Conservation (phyloP, 805 yeast species). For the Teunomyces barrocoloradensis region DNA sequence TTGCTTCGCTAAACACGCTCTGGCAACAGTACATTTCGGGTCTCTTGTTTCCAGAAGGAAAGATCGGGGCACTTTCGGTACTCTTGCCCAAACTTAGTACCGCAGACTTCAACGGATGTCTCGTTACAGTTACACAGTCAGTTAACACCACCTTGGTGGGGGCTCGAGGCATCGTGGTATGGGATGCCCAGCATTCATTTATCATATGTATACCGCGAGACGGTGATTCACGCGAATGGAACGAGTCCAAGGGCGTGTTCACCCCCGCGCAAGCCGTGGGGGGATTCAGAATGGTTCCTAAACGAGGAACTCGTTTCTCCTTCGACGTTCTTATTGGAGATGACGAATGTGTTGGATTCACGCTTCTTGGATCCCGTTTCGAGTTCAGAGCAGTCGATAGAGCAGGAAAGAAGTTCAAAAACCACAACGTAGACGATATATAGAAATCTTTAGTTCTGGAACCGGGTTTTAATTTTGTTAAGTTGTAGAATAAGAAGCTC, state of each 20-base stretch:
- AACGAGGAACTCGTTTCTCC: slow-evolving; percentile 62
- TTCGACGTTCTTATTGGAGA: slow-evolving; percentile 38
- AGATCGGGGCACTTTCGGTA: slow-evolving; percentile 23
- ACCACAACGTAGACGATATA: slow-evolving; percentile 65
- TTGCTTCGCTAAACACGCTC: slow-evolving; percentile 53
- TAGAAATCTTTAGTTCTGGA: slow-evolving; percentile 8
- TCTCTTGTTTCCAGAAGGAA: slow-evolving; percentile 41
- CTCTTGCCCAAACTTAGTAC: slow-evolving; percentile 60
- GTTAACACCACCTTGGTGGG: slow-evolving; percentile 59
- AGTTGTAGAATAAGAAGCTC: slow-evolving; percentile 24
- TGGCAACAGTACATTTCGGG: slow-evolving; percentile 74
- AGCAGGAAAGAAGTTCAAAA: slow-evolving; percentile 80
- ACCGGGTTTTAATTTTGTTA: slow-evolving; percentile 7
- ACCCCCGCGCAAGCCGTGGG: slow-evolving; percentile 45
- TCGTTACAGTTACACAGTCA: slow-evolving; percentile 56
- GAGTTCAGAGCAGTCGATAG: slow-evolving; percentile 75
- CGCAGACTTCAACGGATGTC: slow-evolving; percentile 83
- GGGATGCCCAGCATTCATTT: slow-evolving; percentile 79
- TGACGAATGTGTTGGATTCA: slow-evolving; percentile 48
- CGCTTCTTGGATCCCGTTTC: slow-evolving; percentile 76
- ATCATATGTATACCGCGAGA: slow-evolving; percentile 53
- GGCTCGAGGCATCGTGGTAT: slow-evolving; percentile 67
- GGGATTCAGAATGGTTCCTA: slow-evolving; percentile 64
- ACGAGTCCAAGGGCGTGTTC: slow-evolving; percentile 16
- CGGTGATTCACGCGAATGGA: slow-evolving; percentile 34